Evolutionary conservation across 371 early-diverging fungal genomes (phyloP).

Genomic region (Mucor indicus): DNA sequence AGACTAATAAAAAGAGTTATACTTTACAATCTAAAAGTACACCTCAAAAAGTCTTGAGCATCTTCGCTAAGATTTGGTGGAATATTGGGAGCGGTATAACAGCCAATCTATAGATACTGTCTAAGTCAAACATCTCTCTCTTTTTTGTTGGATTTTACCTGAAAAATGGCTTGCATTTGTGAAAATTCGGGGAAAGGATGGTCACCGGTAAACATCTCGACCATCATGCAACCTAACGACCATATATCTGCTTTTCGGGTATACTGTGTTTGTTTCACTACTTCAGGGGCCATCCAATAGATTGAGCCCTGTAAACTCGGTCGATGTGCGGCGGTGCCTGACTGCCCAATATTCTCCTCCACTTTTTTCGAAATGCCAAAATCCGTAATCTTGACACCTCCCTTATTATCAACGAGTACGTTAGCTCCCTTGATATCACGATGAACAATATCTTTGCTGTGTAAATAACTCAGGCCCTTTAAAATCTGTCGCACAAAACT

Average conservation of each 20-base stretch:
- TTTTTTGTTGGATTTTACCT: conserved; percentile 38
- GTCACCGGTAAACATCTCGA: conserved; percentile 94
- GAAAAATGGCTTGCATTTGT: conserved; percentile 92
- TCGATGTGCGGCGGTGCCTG: conserved; percentile 38
- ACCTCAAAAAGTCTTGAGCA: conserved; percentile 75
- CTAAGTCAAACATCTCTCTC: not conserved
- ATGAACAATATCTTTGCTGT: conserved; percentile 94
- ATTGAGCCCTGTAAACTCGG: conserved; percentile 88
- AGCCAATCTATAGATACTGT: conserved; percentile 66
- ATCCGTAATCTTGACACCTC: conserved; percentile 96
- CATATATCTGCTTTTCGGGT: conserved; percentile 86
- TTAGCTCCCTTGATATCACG: conserved; percentile 98
- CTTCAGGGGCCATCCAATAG: conserved; percentile 92
- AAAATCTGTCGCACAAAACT: conserved; percentile 90
- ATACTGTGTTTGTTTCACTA: conserved; percentile 80
- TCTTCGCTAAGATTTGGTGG: conserved; percentile 70
- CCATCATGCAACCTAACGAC: conserved; percentile 89
- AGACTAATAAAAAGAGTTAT: not conserved
- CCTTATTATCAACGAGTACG: conserved; percentile 88
- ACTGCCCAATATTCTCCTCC: conserved; percentile 50
- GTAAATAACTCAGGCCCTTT: conserved; percentile 93
- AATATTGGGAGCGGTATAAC: conserved; percentile 75
- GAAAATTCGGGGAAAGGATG: conserved; percentile 93
- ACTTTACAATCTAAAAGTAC: conserved; percentile 72
- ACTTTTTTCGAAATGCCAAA: conserved; percentile 98